Base-by-base conservation (phyloP, 176 grass and related monocot species). In the Lolium multiflorum region DNA sequence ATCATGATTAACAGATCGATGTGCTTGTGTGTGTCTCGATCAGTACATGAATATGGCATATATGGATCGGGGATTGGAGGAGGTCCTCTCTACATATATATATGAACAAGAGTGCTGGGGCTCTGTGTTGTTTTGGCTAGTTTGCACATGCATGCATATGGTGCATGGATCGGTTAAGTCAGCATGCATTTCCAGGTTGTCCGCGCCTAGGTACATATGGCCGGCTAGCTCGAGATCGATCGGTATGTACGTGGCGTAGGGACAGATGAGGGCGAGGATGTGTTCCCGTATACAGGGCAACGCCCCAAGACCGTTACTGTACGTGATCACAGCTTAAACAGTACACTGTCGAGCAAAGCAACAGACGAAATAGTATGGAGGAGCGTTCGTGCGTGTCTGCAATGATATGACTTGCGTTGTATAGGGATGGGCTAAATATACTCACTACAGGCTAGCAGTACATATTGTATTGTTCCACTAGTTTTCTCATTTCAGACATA, bases 101-200 rank as follows among this genome's bases (percentile, higher is more conserved):
- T 18, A 26, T 50, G 47, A 75, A 75, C 72, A 15, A 64, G 28
- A 20, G 59, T 38, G 65, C 10, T 26, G 21, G 76, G 59, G 21
- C 54, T 71, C 22, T 16, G 78, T 16, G 63, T 50, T 54, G 14
- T 86, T 86, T 14, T 78, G 64, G 11, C 6, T 17, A 20, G 57
- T 58, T 66, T 49, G 66, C n/a, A 26, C 78, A 83, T 86, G 78
- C 88, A 79, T 78, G 64, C 88, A 78, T 80, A 77, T 84, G 81
- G 81, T 56, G 55, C 15, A 58, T 50, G 80, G 74, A 91, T 68
- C 24, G 5, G 75, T 51, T 48, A 82, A 60, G 81, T 74, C 72
- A 77, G 54, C 22, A 20, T 48, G 72, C 22, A 50, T 80, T 84
- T 84, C 66, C 89, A 70, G 81, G 76, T 84, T 84, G 76, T 80